Percentiles rank a stretch among this genome's conserved stretches.
These are phyloP conservation scores for Alternaria hordeiaustralica DNA, from an alignment of 2,329 filamentous ascomycete species.

Conservation along the genomic window DNA sequence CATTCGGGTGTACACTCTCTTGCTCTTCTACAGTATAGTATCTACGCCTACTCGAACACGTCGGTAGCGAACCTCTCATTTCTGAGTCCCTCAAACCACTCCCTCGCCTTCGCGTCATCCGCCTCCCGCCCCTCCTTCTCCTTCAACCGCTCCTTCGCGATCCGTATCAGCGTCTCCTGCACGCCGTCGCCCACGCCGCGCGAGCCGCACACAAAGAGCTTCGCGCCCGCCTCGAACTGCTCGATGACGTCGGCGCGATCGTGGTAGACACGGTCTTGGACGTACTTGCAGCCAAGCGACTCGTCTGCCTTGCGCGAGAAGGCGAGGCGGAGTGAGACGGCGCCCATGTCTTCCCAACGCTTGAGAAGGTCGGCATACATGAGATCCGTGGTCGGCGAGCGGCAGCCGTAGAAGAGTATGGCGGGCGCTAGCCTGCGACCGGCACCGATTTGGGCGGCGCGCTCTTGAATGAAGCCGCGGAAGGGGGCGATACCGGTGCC, in stretches of 20 bases:
- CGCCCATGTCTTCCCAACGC: constrained; percentile 66
- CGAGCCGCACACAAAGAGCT: constrained; percentile 71
- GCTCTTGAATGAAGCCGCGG: constrained; percentile 52
- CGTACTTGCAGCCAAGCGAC: constrained; percentile 59
- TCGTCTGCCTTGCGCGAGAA: constrained; percentile 58
- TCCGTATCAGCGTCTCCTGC: constrained; percentile 50
- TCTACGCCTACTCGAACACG: constrained; percentile 3
- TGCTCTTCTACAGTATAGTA: neutral
- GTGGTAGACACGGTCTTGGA: constrained; percentile 60
- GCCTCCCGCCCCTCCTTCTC: constrained; percentile 45
- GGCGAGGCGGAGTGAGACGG: constrained; percentile 66
- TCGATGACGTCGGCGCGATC: constrained; percentile 55
- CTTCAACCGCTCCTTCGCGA: constrained; percentile 52
- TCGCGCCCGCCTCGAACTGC: constrained; percentile 59
- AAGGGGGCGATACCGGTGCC: constrained; percentile 54
- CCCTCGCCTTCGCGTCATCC: constrained; percentile 51
- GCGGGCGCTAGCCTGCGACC: constrained; percentile 65
- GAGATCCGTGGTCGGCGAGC: constrained; percentile 61
- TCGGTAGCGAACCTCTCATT: constrained; percentile 46
- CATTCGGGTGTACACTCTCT: neutral
- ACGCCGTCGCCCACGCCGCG: constrained; percentile 55
- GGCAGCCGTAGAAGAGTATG: constrained; percentile 71
- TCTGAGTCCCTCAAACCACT: constrained; percentile 55
- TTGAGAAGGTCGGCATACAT: constrained; percentile 66
- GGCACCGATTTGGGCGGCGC: constrained; percentile 50